phyloP scores from a whole-genome alignment of 1,284 basidiomycete genomes.

The Fomitiporia mediterranea region DNA sequence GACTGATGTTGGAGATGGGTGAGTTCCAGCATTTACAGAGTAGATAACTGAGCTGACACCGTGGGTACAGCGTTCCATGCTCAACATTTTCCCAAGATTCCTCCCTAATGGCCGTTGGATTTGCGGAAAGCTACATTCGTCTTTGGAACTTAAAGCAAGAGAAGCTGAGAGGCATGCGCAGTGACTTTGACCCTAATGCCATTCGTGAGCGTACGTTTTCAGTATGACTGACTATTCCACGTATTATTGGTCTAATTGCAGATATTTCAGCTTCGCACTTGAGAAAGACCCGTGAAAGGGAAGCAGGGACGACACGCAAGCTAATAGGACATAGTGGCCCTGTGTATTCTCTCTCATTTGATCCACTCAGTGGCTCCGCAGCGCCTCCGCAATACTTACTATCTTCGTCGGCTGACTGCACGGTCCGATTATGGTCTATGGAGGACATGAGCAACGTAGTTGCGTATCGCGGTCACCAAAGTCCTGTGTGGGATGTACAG shows the following conservation, averaged over 20 bases:
- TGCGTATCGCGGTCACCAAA: slow-evolving; percentile 93
- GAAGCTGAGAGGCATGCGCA: slow-evolving; percentile 72
- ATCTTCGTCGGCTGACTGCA: slow-evolving; percentile 92
- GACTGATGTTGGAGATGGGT: slow-evolving; percentile 90
- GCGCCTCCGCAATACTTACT: slow-evolving; percentile 84
- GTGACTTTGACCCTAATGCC: slow-evolving; percentile 65
- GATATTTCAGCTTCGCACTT: slow-evolving; percentile 48
- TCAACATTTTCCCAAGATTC: slow-evolving; percentile 89
- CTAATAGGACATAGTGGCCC: slow-evolving; percentile 96
- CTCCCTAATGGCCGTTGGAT: slow-evolving; percentile 94
- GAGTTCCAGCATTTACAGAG: too few species aligned
- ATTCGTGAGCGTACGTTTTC: slow-evolving; percentile 61
- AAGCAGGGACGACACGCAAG: slow-evolving; percentile 81
- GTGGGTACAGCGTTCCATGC: slow-evolving; percentile 66
- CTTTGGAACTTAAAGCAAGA: slow-evolving; percentile 96
- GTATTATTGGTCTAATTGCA: not conserved
- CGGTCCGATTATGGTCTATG: slow-evolving; percentile 90
- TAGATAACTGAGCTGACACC: too few species aligned
- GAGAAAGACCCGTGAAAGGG: slow-evolving; percentile 69
- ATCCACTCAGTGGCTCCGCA: slow-evolving; percentile 85
- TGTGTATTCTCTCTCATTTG: slow-evolving; percentile 92
- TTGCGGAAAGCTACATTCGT: slow-evolving; percentile 93
- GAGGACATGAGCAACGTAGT: slow-evolving; percentile 94
- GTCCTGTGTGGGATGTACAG: slow-evolving; percentile 98
- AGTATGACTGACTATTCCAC: not conserved